Conservation (phyloP, 441 rosid genomes). For the Kokia cookei region DNA sequence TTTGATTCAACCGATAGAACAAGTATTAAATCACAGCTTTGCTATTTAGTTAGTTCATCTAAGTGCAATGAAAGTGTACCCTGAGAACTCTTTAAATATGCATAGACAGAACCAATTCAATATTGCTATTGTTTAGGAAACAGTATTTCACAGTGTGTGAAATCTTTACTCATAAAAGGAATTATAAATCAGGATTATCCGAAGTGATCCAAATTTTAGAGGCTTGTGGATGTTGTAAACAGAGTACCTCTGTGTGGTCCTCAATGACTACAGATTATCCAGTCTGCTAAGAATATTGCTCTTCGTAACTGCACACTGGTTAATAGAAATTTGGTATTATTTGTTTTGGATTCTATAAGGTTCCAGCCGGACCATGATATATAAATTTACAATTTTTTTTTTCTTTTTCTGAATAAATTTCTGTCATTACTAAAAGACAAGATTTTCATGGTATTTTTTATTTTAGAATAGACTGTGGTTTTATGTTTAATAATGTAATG, state of each 20-base stretch:
- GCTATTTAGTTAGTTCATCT: background rate
- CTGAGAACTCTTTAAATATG: background rate
- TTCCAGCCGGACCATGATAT: background rate
- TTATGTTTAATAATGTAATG: background rate
- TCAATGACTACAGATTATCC: background rate
- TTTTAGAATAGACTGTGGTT: background rate
- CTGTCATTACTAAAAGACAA: background rate
- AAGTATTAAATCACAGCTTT: background rate
- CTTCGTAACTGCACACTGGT: background rate
- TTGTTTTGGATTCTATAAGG: background rate
- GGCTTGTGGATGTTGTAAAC: slow-evolving; percentile 7
- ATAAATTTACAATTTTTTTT: background rate
- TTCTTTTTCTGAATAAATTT: background rate
- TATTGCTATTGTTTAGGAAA: background rate
- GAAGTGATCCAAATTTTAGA: background rate
- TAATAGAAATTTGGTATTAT: background rate
- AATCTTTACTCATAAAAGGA: background rate
- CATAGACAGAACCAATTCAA: background rate
- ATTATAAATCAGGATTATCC: background rate
- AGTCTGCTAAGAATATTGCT: background rate
- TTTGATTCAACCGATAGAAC: background rate
- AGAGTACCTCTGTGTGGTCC: slow-evolving; percentile 8
- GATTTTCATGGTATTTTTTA: background rate
- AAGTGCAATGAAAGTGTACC: background rate
- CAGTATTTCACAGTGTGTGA: background rate